Conservation (phyloP, 208 protist species). For the Leishmania martiniquensis region DNA sequence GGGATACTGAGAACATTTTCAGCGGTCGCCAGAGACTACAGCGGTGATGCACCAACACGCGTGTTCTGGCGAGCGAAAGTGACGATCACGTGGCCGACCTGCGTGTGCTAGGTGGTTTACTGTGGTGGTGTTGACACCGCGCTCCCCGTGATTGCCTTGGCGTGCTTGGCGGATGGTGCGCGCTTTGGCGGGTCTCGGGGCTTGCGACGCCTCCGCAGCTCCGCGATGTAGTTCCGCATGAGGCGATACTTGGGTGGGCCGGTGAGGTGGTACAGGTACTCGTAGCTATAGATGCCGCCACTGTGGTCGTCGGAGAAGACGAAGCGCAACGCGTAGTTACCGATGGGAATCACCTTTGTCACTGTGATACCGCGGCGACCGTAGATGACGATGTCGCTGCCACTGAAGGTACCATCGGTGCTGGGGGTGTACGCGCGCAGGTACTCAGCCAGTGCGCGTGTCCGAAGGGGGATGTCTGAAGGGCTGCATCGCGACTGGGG, state of each 20-base stretch:
- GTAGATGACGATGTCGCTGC: slow-evolving; percentile 64
- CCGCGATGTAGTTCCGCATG: slow-evolving; percentile 85
- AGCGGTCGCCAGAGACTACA: neutral
- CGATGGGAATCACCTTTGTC: slow-evolving; percentile 68
- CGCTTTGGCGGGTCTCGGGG: slow-evolving; percentile 72
- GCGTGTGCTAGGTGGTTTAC: neutral
- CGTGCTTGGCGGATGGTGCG: slow-evolving; percentile 31
- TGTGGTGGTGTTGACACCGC: neutral
- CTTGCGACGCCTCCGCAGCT: slow-evolving; percentile 54
- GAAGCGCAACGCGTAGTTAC: slow-evolving; percentile 88
- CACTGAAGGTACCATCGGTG: slow-evolving; percentile 70
- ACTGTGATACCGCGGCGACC: slow-evolving; percentile 84
- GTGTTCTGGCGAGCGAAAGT: neutral
- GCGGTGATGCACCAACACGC: neutral
- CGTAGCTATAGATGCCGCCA: slow-evolving; percentile 87
- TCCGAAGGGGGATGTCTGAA: slow-evolving; percentile 22
- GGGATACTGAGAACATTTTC: neutral
- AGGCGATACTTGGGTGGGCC: slow-evolving; percentile 52
- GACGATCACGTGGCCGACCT: neutral
- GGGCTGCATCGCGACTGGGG: neutral
- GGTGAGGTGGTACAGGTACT: slow-evolving; percentile 79
- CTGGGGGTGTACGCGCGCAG: slow-evolving; percentile 84
- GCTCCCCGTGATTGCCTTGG: neutral
- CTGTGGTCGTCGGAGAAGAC: slow-evolving; percentile 85
- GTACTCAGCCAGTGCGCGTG: slow-evolving; percentile 79